Evolutionary conservation across 345 rosid genomes (phyloP).

Genomic region (Firmiana major): DNA sequence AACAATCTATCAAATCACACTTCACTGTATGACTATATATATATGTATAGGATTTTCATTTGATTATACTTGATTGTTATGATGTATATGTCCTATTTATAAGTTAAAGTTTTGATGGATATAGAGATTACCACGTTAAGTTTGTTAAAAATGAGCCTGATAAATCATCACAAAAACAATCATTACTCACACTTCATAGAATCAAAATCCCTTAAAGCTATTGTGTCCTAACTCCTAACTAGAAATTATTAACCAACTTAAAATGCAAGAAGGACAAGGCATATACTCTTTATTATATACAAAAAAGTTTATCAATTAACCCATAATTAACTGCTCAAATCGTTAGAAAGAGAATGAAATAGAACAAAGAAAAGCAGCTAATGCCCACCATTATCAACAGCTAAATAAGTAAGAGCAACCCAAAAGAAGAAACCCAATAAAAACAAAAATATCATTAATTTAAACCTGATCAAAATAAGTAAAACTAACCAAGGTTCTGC

Average conservation of each 20-base stretch:
- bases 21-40: too few species aligned
- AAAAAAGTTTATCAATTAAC: constrained; percentile 14
- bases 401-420: neutral
- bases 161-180: neutral
- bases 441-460: neutral
- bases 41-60: too few species aligned
- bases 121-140: too few species aligned
- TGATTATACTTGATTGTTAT: too few species aligned
- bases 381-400: neutral
- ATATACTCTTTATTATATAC: neutral
- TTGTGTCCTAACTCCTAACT: neutral
- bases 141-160: too few species aligned
- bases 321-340: constrained; percentile 8
- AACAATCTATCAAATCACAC: too few species aligned
- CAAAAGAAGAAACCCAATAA: neutral
- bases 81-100: too few species aligned
- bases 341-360: neutral
- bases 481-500: neutral
- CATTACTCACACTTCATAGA: neutral
- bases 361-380: neutral
- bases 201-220: neutral
- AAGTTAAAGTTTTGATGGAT: too few species aligned
- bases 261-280: neutral
- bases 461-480: neutral
- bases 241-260: too few species aligned